Evolutionary conservation across 768 basidiomycete species (phyloP).

Genomic region (Agaricus blazei): DNA sequence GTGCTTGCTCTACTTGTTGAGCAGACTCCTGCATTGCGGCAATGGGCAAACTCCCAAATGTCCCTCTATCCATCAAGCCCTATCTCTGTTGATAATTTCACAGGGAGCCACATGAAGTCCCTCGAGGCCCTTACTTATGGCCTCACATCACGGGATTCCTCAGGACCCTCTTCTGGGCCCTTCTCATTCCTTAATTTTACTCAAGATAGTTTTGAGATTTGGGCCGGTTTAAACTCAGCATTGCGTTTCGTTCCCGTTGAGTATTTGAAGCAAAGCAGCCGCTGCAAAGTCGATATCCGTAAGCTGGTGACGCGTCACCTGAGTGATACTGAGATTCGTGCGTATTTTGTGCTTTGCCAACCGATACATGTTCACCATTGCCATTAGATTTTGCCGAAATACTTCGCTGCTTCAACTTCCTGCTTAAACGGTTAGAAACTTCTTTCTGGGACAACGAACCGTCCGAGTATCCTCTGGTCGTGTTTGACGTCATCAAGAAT

Average conservation of each 20-base stretch:
- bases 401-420: constrained; percentile 51
- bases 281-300: constrained; percentile 37
- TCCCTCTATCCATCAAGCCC: constrained; percentile 34
- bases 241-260: constrained; percentile 53
- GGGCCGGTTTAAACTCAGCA: constrained; percentile 40
- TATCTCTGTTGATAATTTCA: constrained; percentile 44
- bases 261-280: constrained; percentile 25
- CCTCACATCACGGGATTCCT: constrained; percentile 16
- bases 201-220: constrained; percentile 40
- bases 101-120: constrained; percentile 39
- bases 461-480: constrained; percentile 67
- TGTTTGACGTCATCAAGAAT: constrained; percentile 81
- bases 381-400: constrained; percentile 54
- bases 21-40: constrained; percentile 41
- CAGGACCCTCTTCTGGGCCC: background rate
- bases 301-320: constrained; percentile 57
- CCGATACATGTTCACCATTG: constrained; percentile 2
- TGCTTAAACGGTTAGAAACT: constrained; percentile 51
- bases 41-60: constrained; percentile 51
- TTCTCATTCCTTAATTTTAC: constrained; percentile 21
- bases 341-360: constrained; percentile 22
- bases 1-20: constrained; percentile 55
- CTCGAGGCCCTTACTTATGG: constrained; percentile 34
- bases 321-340: constrained; percentile 55
- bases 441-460: constrained; percentile 69